Percentiles rank a stretch among this genome's conserved stretches.
These are phyloP conservation scores for Elsinoe australis DNA, from an alignment of 2,329 filamentous ascomycete species.

Conservation along the genomic window DNA sequence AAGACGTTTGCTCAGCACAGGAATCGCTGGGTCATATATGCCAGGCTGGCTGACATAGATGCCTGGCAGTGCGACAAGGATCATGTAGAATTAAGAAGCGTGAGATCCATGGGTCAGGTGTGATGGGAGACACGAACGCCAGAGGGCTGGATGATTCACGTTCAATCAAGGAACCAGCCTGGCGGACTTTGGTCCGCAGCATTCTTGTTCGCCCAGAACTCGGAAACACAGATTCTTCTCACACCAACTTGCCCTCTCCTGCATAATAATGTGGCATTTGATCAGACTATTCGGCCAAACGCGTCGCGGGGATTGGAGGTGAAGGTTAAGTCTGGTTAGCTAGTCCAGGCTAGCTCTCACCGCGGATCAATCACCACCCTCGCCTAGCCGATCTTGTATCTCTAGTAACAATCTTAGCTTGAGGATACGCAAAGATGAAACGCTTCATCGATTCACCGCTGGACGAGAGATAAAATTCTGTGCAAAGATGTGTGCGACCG, in stretches of 20 bases:
- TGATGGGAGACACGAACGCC: conserved; percentile 2
- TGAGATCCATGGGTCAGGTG: conserved; percentile 5
- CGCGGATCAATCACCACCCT: not conserved
- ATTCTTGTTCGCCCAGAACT: not conserved
- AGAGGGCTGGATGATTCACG: not conserved
- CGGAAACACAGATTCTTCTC: not conserved
- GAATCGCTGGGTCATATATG: conserved; percentile 6
- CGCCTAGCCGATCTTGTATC: not conserved
- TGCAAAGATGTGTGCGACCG: too few relatives aligned
- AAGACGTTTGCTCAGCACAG: not conserved
- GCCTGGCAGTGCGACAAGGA: conserved; percentile 14
- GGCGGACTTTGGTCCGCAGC: not conserved
- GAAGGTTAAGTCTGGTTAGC: not conserved
- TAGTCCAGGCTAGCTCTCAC: not conserved
- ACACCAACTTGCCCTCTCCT: not conserved
- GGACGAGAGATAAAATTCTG: too few relatives aligned
- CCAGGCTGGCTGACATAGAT: not conserved
- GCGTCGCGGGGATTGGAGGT: too few relatives aligned
- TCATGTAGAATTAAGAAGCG: conserved; percentile 9
- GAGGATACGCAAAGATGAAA: not conserved
- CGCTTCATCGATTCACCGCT: not conserved
- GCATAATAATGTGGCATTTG: not conserved
- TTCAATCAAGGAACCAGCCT: not conserved
- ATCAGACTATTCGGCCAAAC: too few relatives aligned
- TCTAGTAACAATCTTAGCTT: too few relatives aligned